Base-by-base conservation (phyloP, 164 flowering plant species). In the Stephania yunnanensis region DNA sequence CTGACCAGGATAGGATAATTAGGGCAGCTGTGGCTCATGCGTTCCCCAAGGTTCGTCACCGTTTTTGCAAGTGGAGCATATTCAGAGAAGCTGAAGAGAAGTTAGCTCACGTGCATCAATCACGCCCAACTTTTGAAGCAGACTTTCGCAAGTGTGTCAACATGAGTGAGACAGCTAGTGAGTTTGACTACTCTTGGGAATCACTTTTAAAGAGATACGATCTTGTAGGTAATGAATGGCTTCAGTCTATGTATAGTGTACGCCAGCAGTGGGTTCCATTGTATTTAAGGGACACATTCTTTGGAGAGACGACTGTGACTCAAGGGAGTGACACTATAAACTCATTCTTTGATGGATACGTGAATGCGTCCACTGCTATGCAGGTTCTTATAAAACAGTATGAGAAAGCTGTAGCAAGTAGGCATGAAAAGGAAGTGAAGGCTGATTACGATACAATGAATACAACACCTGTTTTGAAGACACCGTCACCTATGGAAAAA, bases 401-500 rank as follows among this genome's bases (percentile, higher is more conserved):
- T 78, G 95, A 91, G 80, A 81, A 86, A 76, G 93, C 91, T 77
- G 68, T 89, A 61, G 91, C 87, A 55, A 83, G 79, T 71, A 82
- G 87, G 73, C 86, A 86, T 75, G 89, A 91, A 55, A 88, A 82
- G 83, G 96, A 91, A 79, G 79, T 83, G 55, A 89, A 89, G 79
- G 90, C 92, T 15, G 93, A 91, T 79, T 87, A 82, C 80, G 93
- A 91, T 76, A 89, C 97, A 73, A 82, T 87, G 46, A 84, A 86
- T 85, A 85, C 89, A 48, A 83, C 83, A 15, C 98, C 97, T 42
- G 82, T 85, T 20, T 73, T 90, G 78, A 88, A 83, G 85, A 94
- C 98, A 15, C 91, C 92, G 61, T 91, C 93, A 10, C 98, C 98
- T 8, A 90, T 92, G 92, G 98, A 94, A 78, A 90, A 89, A 76